phyloP scores from a whole-genome alignment of 2,329 filamentous ascomycete species.

The Eutypa lata region DNA sequence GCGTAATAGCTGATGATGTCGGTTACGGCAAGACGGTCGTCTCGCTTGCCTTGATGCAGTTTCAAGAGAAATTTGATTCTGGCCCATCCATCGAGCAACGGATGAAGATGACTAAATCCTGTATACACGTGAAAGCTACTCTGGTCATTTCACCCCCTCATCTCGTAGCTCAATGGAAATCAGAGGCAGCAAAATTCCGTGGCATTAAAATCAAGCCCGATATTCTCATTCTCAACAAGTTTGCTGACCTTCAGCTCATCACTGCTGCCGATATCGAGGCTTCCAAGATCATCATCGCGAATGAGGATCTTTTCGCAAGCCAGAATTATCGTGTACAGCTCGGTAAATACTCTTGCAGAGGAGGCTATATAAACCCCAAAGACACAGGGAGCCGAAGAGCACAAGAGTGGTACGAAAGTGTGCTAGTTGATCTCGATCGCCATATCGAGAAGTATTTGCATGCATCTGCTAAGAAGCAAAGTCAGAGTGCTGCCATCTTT shows the following conservation, averaged over 20 bases:
- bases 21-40: slow-evolving; percentile 44
- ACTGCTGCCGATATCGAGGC: slow-evolving; percentile 10
- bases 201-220: slow-evolving; percentile 9
- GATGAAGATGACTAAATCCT: slow-evolving; percentile 1
- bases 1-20: slow-evolving; percentile 41
- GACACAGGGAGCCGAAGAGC: slow-evolving; percentile 11
- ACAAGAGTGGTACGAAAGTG: slow-evolving; percentile 22
- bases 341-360: slow-evolving; percentile 12
- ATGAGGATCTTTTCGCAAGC: slow-evolving; percentile 21
- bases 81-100: slow-evolving; percentile 15
- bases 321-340: slow-evolving; percentile 14
- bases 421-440: slow-evolving; percentile 5
- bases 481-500: neutral
- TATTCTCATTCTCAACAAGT: slow-evolving; percentile 24
- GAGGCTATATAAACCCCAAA: slow-evolving; percentile 5
- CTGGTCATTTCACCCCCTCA: slow-evolving; percentile 39
- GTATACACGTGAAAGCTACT: slow-evolving; percentile 31
- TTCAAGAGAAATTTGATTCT: slow-evolving; percentile 19
- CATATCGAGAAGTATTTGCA: neutral
- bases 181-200: slow-evolving; percentile 33
- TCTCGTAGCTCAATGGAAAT: slow-evolving; percentile 37
- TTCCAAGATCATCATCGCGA: slow-evolving; percentile 38
- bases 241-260: slow-evolving; percentile 7
- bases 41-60: slow-evolving; percentile 34
- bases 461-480: neutral